Base-by-base conservation (phyloP, 1,284 basidiomycete genomes). In the Microbotryomycetes sp. region DNA sequence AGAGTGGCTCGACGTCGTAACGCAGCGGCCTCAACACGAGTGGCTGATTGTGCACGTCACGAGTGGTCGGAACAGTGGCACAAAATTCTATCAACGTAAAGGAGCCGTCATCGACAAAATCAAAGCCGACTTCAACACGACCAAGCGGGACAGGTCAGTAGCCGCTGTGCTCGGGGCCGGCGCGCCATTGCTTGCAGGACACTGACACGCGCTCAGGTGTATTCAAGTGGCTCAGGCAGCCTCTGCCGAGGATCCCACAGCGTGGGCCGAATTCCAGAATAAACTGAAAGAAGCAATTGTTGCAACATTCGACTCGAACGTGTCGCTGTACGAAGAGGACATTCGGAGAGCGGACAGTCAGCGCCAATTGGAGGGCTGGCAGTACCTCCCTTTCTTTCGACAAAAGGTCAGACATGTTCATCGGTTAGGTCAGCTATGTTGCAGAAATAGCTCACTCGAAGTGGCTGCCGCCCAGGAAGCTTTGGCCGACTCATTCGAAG, bases 351-450 rank as follows among this genome's bases (percentile, higher is more conserved):
- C 88, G 0, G 92, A 97, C 73, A 81, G 83, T 52, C 89, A 94
- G 73, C 81, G 88, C 60, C 81, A 85, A 65, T 88, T 91, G 81
- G 88, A 89, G 1, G 92, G 91, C 2, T 97, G 93, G 93, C 93
- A 96, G 74, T 97, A 94, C 73, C 92, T 91, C 74, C 91, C 88
- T 0, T 97, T 93, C 79, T 96, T 97, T 75, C 84, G 92, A 41
- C 78, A 93, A 28, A 97, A 97, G 83, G 92, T 90, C 30, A 30
- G 75, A 61, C 27, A 15, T 4, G 13, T 28, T 24, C 21, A 45
- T n/a, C 52, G 24, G 54, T 26, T 4, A n/a, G n/a, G n/a, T n/a
- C n/a, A n/a, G n/a, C n/a, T n/a, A n/a, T n/a, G n/a, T n/a, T n/a
- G n/a, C n/a, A n/a, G n/a, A n/a, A n/a, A n/a, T n/a, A n/a, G n/a